Conservation (phyloP, 768 basidiomycete species). For the Tylopilus subfusipes region DNA sequence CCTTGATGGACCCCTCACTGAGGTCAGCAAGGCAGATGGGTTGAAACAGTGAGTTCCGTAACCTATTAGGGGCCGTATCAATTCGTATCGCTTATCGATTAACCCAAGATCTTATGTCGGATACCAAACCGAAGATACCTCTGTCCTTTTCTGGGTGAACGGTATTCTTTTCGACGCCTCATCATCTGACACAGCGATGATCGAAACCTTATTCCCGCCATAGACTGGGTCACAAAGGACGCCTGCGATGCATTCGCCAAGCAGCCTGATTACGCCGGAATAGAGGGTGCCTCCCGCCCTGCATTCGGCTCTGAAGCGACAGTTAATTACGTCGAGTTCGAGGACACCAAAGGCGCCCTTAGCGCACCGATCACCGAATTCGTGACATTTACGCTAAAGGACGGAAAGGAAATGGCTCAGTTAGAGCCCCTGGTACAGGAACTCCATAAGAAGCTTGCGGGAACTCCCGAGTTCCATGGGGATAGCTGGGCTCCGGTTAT, state of each 20-base stretch:
- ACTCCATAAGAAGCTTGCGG: constrained; percentile 19
- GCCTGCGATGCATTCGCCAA: constrained; percentile 15
- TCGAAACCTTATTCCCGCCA: constrained; percentile 1
- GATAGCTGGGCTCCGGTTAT: constrained; percentile 28
- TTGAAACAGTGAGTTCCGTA: constrained; percentile 17
- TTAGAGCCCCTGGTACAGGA: constrained; percentile 22
- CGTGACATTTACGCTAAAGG: constrained; percentile 32
- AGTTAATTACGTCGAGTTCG: constrained; percentile 20
- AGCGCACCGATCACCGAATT: constrained; percentile 32
- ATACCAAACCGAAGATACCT: constrained; percentile 27
- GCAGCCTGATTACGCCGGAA: constrained; percentile 1
- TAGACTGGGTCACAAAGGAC: constrained; percentile 28
- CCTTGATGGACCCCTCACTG: constrained; percentile 12
- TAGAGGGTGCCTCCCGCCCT: constrained; percentile 2
- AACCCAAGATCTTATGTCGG: constrained; percentile 28
- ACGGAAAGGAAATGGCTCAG: constrained; percentile 17
- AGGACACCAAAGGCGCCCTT: constrained; percentile 17
- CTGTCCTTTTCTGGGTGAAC: constrained; percentile 27
- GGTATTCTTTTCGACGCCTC: constrained; percentile 4
- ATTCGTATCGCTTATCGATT: constrained; percentile 1
- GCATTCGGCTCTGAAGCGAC: constrained; percentile 20
- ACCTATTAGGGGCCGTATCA: background rate
- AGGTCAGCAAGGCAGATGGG: constrained; percentile 14
- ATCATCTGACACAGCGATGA: constrained; percentile 3
- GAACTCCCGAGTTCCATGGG: constrained; percentile 26